These are phyloP conservation scores for Toxicodendron radicans DNA, from an alignment of 345 rosid species.

Conservation along the genomic window DNA sequence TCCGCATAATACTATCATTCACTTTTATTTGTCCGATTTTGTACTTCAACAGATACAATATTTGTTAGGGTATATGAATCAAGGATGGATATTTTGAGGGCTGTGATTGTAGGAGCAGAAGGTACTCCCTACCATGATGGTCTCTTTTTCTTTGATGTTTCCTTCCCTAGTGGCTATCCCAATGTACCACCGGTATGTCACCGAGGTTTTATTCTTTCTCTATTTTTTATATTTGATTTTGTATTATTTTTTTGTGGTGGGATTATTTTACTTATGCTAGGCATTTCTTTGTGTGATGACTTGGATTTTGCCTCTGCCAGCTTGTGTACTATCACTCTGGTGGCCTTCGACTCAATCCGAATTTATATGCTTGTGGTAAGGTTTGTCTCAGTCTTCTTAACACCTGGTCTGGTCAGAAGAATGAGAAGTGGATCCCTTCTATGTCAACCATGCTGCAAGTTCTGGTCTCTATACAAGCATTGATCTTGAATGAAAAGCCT, in stretches of 20 bases:
- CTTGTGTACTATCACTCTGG: slow-evolving; percentile 71
- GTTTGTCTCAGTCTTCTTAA: slow-evolving; percentile 94
- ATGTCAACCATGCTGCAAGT: slow-evolving; percentile 84
- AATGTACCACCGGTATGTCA: slow-evolving; percentile 68
- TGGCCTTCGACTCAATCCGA: slow-evolving; percentile 87
- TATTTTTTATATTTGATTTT: no score
- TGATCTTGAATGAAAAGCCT: slow-evolving; percentile 81
- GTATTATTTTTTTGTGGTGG: background rate
- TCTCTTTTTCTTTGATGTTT: slow-evolving; percentile 86
- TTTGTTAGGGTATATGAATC: slow-evolving; percentile 88
- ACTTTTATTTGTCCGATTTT: background rate
- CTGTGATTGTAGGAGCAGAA: slow-evolving; percentile 88
- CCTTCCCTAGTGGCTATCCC: slow-evolving; percentile 79
- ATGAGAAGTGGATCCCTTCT: slow-evolving; percentile 84
- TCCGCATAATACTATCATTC: slow-evolving; percentile 1
- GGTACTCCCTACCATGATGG: slow-evolving; percentile 98
- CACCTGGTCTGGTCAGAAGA: slow-evolving; percentile 77
- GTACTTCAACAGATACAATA: slow-evolving; percentile 59
- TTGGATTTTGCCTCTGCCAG: slow-evolving; percentile 40
- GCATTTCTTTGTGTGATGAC: slow-evolving; percentile 17
- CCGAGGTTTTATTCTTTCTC: slow-evolving; percentile 6
- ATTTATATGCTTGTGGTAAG: slow-evolving; percentile 70
- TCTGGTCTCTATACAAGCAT: slow-evolving; percentile 89
- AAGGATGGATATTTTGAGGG: slow-evolving; percentile 93
- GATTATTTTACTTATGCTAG: slow-evolving; percentile 7